Conservation (phyloP, 2,329 filamentous ascomycete species). For the Nothophoma quercina region DNA sequence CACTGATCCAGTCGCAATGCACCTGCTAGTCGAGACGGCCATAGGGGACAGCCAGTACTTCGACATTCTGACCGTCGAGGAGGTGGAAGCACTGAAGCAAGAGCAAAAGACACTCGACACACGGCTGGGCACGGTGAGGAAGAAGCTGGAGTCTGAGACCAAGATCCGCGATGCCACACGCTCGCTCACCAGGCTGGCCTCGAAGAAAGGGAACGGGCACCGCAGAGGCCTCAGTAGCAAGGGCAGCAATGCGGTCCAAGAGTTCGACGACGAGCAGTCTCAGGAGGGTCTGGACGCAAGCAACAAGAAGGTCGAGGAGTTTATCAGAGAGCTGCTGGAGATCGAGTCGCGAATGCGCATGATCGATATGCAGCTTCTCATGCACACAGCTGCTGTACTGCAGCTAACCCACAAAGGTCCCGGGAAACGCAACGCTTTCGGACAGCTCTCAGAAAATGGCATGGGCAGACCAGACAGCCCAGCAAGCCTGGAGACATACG, state of each 20-base stretch:
- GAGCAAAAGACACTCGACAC: slow-evolving; percentile 75
- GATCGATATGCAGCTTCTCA: slow-evolving; percentile 77
- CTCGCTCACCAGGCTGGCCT: slow-evolving; percentile 83
- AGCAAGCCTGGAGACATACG: slow-evolving; percentile 76
- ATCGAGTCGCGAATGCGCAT: slow-evolving; percentile 78
- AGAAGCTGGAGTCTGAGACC: slow-evolving; percentile 86
- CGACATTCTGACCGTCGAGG: slow-evolving; percentile 86
- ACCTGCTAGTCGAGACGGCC: slow-evolving; percentile 92
- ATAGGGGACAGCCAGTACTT: slow-evolving; percentile 86
- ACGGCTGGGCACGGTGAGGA: slow-evolving; percentile 81
- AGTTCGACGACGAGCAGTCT: slow-evolving; percentile 58
- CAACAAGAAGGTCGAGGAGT: slow-evolving; percentile 83
- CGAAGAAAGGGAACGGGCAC: slow-evolving; percentile 59
- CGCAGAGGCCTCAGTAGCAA: slow-evolving; percentile 62
- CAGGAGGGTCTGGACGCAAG: slow-evolving; percentile 78
- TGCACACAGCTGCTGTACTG: slow-evolving; percentile 91
- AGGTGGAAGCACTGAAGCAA: slow-evolving; percentile 91
- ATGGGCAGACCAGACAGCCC: slow-evolving; percentile 71
- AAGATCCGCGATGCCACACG: slow-evolving; percentile 94
- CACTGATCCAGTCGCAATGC: slow-evolving; percentile 76
- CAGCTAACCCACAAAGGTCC: slow-evolving; percentile 85
- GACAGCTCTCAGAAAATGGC: slow-evolving; percentile 46
- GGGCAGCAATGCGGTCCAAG: slow-evolving; percentile 43
- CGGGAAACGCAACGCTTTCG: slow-evolving; percentile 63
- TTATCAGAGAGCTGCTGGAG: slow-evolving; percentile 80